These are phyloP conservation scores for Kingdonia uniflora DNA, from an alignment of 164 flowering plant genomes.

Conservation along the genomic window DNA sequence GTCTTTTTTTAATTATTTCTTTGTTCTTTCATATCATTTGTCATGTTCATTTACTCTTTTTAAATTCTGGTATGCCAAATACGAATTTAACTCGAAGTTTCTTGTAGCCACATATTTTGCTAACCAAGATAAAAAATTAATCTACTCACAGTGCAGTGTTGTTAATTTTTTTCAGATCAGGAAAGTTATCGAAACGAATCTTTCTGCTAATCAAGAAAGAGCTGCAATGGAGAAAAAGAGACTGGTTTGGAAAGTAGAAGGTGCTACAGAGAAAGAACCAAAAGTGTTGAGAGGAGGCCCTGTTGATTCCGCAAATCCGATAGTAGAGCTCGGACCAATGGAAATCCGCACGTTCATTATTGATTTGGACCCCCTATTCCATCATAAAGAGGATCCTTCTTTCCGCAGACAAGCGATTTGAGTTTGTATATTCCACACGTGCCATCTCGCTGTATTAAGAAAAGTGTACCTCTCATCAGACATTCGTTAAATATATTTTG, in stretches of 20 bases:
- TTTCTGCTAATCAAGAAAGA: slow-evolving; percentile 86
- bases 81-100: too few species aligned
- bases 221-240: slow-evolving; percentile 73
- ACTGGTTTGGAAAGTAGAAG: slow-evolving; percentile 67
- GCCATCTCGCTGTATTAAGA: too few species aligned
- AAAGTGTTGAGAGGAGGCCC: slow-evolving; percentile 46
- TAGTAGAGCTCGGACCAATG: slow-evolving; percentile 80
- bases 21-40: background rate
- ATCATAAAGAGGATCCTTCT: background rate
- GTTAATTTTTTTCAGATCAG: slow-evolving; percentile 48
- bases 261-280: slow-evolving; percentile 20
- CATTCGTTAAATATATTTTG: too few species aligned
- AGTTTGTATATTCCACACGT: too few species aligned
- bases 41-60: background rate
- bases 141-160: too few species aligned
- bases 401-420: too few species aligned
- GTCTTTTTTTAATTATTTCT: too few species aligned
- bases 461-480: too few species aligned
- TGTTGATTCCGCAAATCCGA: slow-evolving; percentile 48
- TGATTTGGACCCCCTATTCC: slow-evolving; percentile 16
- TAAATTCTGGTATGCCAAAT: too few species aligned
- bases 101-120: too few species aligned
- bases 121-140: too few species aligned
- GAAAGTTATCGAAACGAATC: slow-evolving; percentile 58
- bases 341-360: slow-evolving; percentile 80